These are phyloP conservation scores for Barnettozyma salicaria DNA, from an alignment of 805 yeast species.

Conservation along the genomic window DNA sequence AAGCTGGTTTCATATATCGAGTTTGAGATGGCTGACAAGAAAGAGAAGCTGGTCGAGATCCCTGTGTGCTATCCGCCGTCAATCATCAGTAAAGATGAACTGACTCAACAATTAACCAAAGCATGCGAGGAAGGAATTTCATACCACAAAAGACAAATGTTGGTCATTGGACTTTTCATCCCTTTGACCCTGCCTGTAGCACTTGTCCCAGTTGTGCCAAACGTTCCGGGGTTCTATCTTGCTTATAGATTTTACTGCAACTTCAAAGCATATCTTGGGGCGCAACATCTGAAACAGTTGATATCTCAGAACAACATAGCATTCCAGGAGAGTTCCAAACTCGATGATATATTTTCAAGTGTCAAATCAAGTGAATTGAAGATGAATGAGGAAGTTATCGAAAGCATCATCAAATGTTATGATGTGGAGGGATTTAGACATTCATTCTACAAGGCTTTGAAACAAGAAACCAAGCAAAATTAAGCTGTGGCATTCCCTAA, in stretches of 20 bases:
- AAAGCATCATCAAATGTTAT: slow-evolving; percentile 38
- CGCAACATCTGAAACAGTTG: slow-evolving; percentile 56
- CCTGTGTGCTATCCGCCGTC: slow-evolving; percentile 47
- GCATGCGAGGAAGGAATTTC: slow-evolving; percentile 40
- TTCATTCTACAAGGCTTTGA: slow-evolving; percentile 44
- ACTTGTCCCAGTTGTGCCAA: slow-evolving; percentile 79
- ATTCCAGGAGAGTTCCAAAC: slow-evolving; percentile 27
- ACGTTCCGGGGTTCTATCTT: slow-evolving; percentile 85
- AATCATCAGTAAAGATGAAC: slow-evolving; percentile 26
- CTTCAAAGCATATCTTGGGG: slow-evolving; percentile 70
- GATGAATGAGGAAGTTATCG: slow-evolving; percentile 41
- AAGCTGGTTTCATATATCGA: slow-evolving; percentile 8
- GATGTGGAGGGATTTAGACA: slow-evolving; percentile 39
- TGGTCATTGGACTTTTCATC: slow-evolving; percentile 49
- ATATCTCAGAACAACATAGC: slow-evolving; percentile 38
- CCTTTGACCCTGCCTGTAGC: slow-evolving; percentile 82
- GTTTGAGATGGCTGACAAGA: slow-evolving; percentile 15
- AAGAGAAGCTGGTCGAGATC: slow-evolving; percentile 29
- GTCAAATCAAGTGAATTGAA: slow-evolving; percentile 26
- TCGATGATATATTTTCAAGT: slow-evolving; percentile 27
- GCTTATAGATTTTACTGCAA: slow-evolving; percentile 81
- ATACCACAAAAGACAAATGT: slow-evolving; percentile 51
- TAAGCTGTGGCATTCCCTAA: neutral
- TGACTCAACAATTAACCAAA: slow-evolving; percentile 34
- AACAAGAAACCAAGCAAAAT: slow-evolving; percentile 40